phyloP scores from a whole-genome alignment of 331 rosid genomes.

The Cucumis variabilis region DNA sequence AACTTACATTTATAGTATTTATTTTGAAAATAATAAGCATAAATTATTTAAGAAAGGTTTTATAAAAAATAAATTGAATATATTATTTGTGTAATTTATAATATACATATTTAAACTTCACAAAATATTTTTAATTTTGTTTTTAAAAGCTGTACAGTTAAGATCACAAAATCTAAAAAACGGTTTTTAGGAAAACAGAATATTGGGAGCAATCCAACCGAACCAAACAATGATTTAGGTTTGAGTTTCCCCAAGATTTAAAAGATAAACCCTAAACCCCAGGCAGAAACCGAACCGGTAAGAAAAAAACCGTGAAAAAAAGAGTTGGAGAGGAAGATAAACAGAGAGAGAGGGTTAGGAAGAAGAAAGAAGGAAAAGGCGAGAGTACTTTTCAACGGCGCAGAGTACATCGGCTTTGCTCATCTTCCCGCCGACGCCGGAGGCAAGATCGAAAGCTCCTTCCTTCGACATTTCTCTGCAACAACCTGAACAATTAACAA shows the following conservation, averaged over 20 bases:
- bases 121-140: no score
- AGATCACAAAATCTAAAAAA: no score
- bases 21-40: no score
- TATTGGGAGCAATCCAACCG: no score
- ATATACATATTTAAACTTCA: no score
- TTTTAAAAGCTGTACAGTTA: no score
- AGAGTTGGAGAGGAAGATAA: neutral
- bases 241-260: neutral
- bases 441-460: conserved; percentile 75
- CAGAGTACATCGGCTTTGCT: conserved; percentile 61
- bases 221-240: neutral
- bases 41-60: no score
- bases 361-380: neutral
- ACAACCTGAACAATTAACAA: neutral
- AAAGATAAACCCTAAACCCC: neutral
- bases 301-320: neutral
- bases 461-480: conserved; percentile 40
- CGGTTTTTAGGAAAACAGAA: no score
- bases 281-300: neutral
- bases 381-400: conserved; percentile 62
- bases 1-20: no score
- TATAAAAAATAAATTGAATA: no score
- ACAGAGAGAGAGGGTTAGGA: neutral
- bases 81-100: no score
- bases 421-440: conserved; percentile 77